Conservation (phyloP, 1,139 yeast species). For the Candida smagusa region DNA sequence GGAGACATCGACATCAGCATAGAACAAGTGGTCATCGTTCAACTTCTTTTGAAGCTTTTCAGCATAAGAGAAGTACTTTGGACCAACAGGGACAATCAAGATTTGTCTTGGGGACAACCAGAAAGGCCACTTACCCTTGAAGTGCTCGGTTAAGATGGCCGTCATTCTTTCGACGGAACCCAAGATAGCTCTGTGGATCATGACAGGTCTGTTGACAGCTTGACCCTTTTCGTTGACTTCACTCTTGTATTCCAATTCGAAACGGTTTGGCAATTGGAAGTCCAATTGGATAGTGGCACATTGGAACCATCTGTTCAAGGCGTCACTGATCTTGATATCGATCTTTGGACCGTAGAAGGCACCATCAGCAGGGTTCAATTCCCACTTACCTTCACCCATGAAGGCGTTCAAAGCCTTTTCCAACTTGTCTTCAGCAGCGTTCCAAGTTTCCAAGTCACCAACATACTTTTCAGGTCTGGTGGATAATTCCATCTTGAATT, state of each 20-base stretch:
- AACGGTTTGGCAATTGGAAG: conserved; percentile 92
- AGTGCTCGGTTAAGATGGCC: conserved; percentile 94
- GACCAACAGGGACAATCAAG: conserved; percentile 93
- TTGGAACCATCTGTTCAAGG: conserved; percentile 92
- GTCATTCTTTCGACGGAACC: conserved; percentile 99
- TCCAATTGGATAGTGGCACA: conserved; percentile 98
- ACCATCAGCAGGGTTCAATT: conserved; percentile 92
- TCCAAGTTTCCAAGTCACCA: conserved; percentile 87
- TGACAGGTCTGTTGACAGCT: conserved; percentile 69
- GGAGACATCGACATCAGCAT: conserved; percentile 85
- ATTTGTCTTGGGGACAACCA: conserved; percentile 98
- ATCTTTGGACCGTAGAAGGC: conserved; percentile 99
- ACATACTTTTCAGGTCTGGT: conserved; percentile 93
- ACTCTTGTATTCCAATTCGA: conserved; percentile 81
- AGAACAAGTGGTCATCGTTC: conserved; percentile 65
- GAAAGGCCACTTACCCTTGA: conserved; percentile 98
- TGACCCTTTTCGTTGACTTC: conserved; percentile 54
- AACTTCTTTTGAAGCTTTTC: conserved; percentile 69
- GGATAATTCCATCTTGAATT: conserved; percentile 84
- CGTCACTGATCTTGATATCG: conserved; percentile 90
- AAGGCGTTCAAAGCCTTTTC: conserved; percentile 66
- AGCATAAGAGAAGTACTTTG: conserved; percentile 86
- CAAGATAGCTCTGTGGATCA: conserved; percentile 97
- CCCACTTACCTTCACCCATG: conserved; percentile 81
- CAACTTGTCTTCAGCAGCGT: conserved; percentile 76